Percentiles rank a stretch among this genome's conserved stretches.
phyloP scores from a whole-genome alignment of 768 basidiomycete species.

The Dacryopinax primogenitus region DNA sequence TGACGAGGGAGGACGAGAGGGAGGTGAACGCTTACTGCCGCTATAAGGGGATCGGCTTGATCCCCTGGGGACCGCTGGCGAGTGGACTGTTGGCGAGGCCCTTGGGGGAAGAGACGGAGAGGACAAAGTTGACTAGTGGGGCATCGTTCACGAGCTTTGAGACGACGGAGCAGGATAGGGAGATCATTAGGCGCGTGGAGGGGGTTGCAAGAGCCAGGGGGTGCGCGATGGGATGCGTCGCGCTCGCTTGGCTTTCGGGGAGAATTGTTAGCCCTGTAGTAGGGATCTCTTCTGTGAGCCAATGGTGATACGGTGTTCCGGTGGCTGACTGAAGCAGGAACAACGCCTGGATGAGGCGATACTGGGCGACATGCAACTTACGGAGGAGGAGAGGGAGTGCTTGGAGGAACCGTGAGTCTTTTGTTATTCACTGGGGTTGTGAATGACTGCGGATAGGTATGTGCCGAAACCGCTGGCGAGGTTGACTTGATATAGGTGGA shows the following conservation, averaged over 20 bases:
- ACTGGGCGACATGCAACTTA: slow-evolving; percentile 21
- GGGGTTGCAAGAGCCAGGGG: slow-evolving; percentile 31
- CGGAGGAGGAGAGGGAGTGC: slow-evolving; percentile 23
- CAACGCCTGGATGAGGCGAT: slow-evolving; percentile 25
- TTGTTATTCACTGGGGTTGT: neutral
- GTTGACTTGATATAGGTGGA: neutral
- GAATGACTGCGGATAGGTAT: neutral
- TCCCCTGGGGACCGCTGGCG: slow-evolving; percentile 12
- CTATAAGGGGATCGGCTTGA: slow-evolving; percentile 16
- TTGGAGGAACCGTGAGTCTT: slow-evolving; percentile 24
- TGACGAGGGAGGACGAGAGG: neutral
- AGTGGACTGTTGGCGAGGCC: slow-evolving; percentile 33
- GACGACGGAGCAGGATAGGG: slow-evolving; percentile 21
- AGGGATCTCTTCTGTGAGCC: slow-evolving; percentile 27
- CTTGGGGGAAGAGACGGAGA: slow-evolving; percentile 18
- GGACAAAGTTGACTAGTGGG: slow-evolving; percentile 12
- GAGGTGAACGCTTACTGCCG: slow-evolving; percentile 30
- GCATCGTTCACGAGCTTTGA: slow-evolving; percentile 22
- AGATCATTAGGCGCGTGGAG: slow-evolving; percentile 25
- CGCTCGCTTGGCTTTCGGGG: slow-evolving; percentile 31
- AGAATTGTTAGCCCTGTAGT: slow-evolving; percentile 37
- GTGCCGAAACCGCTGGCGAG: neutral
- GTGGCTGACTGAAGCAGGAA: neutral
- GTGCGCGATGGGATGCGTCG: slow-evolving; percentile 35
- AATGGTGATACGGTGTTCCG: neutral